These are phyloP conservation scores for Fraxinus angustifolia DNA, from an alignment of 305 asterid genomes.

Conservation along the genomic window DNA sequence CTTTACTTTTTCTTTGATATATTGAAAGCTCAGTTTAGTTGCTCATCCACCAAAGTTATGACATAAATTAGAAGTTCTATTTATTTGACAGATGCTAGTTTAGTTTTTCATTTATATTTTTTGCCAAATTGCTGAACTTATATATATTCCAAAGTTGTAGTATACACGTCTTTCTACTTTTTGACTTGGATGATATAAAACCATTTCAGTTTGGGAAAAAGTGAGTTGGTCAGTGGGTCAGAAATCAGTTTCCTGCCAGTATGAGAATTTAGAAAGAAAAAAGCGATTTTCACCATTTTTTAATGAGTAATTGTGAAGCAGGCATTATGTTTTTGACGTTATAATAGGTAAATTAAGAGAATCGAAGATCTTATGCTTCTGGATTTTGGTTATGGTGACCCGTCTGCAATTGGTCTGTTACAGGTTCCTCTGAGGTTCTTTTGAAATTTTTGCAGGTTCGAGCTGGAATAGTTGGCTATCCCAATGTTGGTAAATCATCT, in stretches of 20 bases:
- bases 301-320: background rate
- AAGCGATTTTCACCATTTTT: background rate
- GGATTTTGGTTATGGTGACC: background rate
- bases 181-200: background rate
- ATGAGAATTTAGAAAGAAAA: background rate
- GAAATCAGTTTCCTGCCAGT: conserved; percentile 3
- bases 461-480: conserved; percentile 93
- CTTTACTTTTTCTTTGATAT: conserved; percentile 1
- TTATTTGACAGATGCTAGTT: background rate
- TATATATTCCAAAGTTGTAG: background rate
- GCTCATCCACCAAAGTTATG: background rate
- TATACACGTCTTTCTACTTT: background rate
- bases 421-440: conserved; percentile 16
- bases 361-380: background rate
- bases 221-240: background rate
- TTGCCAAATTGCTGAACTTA: background rate
- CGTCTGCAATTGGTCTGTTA: background rate
- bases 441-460: conserved; percentile 57
- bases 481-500: conserved; percentile 95
- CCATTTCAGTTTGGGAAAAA: background rate
- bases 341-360: background rate
- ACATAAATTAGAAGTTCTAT: background rate
- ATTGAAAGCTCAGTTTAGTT: conserved; percentile 10
- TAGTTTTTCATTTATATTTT: background rate
- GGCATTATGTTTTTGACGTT: conserved; percentile 1